Percentiles rank a stretch among this genome's conserved stretches.
Conservation (phyloP, 345 rosid genomes). For the Citrus sp. region DNA sequence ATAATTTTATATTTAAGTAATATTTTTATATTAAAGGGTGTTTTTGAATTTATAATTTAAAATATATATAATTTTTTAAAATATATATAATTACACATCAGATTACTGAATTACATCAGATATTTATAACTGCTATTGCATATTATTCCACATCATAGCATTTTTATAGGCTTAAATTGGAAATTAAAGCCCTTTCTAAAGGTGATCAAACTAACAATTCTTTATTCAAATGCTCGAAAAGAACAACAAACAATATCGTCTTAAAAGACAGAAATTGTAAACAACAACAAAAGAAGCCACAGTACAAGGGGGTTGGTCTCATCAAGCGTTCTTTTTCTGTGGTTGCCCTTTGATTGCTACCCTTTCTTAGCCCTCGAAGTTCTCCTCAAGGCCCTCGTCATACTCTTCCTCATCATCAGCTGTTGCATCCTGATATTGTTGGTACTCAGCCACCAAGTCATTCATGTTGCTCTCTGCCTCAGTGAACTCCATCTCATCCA, state of each 20-base stretch:
- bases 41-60: no score
- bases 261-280: background rate
- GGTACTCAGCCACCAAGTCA: conserved; percentile 91
- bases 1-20: no score
- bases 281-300: background rate
- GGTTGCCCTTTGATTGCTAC: background rate
- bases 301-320: background rate
- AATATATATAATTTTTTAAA: no score
- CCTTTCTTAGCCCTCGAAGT: conserved; percentile 30
- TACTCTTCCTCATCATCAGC: conserved; percentile 85
- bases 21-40: no score
- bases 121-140: no score
- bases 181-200: background rate
- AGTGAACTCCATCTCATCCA: conserved; percentile 99
- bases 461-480: conserved; percentile 99
- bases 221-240: conserved; percentile 17
- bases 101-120: no score
- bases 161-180: background rate
- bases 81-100: no score
- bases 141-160: background rate
- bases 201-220: background rate
- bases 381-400: conserved; percentile 50
- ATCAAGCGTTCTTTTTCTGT: conserved; percentile 12
- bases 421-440: conserved; percentile 94
- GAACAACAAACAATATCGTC: conserved; percentile 11